Base-by-base conservation (phyloP, 106 monocot species). In the Apostasia ramifera region DNA sequence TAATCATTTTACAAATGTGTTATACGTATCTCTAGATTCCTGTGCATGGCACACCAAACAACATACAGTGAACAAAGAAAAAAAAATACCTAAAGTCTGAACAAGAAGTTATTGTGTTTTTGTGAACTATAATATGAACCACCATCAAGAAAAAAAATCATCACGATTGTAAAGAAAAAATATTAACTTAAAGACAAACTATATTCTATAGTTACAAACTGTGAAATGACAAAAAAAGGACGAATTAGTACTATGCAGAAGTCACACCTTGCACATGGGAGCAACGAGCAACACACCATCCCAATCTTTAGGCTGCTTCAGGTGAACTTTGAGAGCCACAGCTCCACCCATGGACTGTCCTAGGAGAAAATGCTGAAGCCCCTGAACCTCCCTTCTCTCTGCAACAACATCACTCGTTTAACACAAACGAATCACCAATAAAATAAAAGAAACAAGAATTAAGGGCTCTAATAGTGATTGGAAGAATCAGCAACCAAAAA, bases 301-400 rank as follows among this genome's bases (percentile, higher is more conserved):
- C 91, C 91, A 95, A 40, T 89, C 89, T 39, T 74, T 63, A 14
- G 77, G 80, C 72, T 84, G 88, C 74, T 89, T 95, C 41, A 95
- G 52, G 61, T 92, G 92, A 57, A 81, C 76, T 67, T 92, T 95
- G 40, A 95, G 80, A 71, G 95, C 95, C 63, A 95, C 92, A 62
- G 95, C 95, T 7, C 92, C 95, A 72, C 95, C 95, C 95, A 95
- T 95, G 38, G 95, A 95, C 66, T 95, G 92, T 8, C 95, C 95
- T 55, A 92, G 58, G 65, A 95, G 57, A 73, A 95, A 95, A 57
- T 89, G 89, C 11, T 70, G 81, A 40, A 95, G 55, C 15, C 70
- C 82, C 26, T 37, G 66, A 46, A 88, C 81, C 52, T 89, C 88
- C 65, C 81, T 74, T 70, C n/a, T 81, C 47, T 57, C 95, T 92